Conservation (phyloP, 1,284 basidiomycete species). For the Rhodotorula sp. region DNA sequence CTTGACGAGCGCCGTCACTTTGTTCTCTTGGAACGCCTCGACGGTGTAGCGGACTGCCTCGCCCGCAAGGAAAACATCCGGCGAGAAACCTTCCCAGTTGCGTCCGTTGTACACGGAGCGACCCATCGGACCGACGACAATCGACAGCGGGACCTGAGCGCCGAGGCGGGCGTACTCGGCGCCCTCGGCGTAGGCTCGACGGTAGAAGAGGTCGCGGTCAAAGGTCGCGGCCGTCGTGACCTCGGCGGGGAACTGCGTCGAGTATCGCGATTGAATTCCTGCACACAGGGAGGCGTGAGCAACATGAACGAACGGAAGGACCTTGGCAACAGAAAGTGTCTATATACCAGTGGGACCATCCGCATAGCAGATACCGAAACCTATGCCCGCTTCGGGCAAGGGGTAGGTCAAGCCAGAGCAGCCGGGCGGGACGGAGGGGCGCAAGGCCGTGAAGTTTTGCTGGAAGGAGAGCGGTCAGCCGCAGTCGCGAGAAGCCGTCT, state of each 20-base stretch:
- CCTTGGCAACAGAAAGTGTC: too few relatives aligned
- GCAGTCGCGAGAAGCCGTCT: too few relatives aligned
- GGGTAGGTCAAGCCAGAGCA: background rate
- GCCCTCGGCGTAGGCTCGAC: constrained; percentile 53
- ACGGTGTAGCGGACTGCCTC: constrained; percentile 4
- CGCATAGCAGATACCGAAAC: too few relatives aligned
- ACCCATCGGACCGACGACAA: constrained; percentile 20
- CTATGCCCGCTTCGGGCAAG: background rate
- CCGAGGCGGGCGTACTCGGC: constrained; percentile 63
- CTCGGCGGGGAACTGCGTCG: constrained; percentile 48
- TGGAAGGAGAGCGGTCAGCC: too few relatives aligned
- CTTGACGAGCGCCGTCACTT: constrained; percentile 54
- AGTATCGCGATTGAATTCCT: constrained; percentile 18
- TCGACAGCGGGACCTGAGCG: constrained; percentile 63
- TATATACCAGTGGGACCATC: background rate
- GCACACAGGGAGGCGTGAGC: background rate
- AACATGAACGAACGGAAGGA: too few relatives aligned
- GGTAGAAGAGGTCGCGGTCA: constrained; percentile 52
- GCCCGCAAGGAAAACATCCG: constrained; percentile 3
- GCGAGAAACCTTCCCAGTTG: constrained; percentile 82
- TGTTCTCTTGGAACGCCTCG: constrained; percentile 64
- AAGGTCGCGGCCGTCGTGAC: constrained; percentile 56
- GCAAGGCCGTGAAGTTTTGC: too few relatives aligned
- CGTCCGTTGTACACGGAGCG: constrained; percentile 56
- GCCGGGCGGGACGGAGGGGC: too few relatives aligned